phyloP scores from a whole-genome alignment of 306 rosid species.

The Carpinus viminea region DNA sequence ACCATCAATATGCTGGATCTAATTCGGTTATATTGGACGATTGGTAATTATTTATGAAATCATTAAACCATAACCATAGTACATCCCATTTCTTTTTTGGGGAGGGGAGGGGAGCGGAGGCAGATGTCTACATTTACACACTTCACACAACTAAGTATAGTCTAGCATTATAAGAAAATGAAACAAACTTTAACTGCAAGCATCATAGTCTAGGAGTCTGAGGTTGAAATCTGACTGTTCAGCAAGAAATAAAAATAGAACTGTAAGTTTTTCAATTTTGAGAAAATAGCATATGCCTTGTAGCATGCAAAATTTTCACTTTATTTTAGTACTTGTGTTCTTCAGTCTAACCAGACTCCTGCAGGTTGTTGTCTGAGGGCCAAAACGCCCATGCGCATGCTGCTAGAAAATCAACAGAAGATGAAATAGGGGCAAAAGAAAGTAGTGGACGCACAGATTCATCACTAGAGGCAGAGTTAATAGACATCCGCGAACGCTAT shows the following conservation, averaged over 20 bases:
- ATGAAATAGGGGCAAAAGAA: slow-evolving; percentile 56
- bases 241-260: neutral
- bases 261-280: neutral
- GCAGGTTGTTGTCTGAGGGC: slow-evolving; percentile 52
- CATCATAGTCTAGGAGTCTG: neutral
- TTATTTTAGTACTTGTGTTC: neutral
- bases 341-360: neutral
- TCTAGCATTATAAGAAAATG: too few species aligned
- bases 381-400: slow-evolving; percentile 38
- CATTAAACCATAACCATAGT: neutral
- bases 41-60: neutral
- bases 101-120: neutral
- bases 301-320: neutral
- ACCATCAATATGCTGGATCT: neutral
- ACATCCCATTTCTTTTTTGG: neutral
- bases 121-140: neutral
- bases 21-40: neutral
- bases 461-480: slow-evolving; percentile 76
- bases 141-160: neutral
- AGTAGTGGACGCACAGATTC: slow-evolving; percentile 57
- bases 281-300: neutral
- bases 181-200: neutral
- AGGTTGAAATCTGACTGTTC: neutral
- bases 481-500: slow-evolving; percentile 84
- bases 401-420: slow-evolving; percentile 47